Conservation (phyloP, 495 filamentous ascomycete species). For the Entonaema liquescens region DNA sequence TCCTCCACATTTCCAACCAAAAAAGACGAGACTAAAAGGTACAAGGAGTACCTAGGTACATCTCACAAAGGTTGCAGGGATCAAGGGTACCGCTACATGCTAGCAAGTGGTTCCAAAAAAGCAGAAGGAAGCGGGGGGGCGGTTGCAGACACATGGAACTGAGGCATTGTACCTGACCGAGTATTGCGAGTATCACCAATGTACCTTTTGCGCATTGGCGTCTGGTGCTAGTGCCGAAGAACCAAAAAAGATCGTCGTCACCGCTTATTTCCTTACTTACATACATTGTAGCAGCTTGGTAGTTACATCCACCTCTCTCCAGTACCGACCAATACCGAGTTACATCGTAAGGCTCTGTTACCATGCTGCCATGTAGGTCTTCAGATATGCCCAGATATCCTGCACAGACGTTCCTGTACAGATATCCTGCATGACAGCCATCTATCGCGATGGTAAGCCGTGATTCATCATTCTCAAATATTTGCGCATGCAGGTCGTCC, state of each 20-base stretch:
- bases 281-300: background rate
- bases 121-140: slow-evolving; percentile 35
- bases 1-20: slow-evolving; percentile 31
- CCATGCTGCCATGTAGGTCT: too few relatives aligned
- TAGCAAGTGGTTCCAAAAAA: slow-evolving; percentile 38
- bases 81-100: slow-evolving; percentile 10
- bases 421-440: background rate
- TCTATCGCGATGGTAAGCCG: background rate
- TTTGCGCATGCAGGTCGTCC: slow-evolving; percentile 2
- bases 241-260: slow-evolving; percentile 30
- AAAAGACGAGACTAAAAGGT: slow-evolving; percentile 13
- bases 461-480: slow-evolving; percentile 13
- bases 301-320: background rate
- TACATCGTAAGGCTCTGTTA: background rate
- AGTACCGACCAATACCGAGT: background rate
- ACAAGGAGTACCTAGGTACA: background rate
- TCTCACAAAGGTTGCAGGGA: slow-evolving; percentile 22
- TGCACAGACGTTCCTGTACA: too few relatives aligned
- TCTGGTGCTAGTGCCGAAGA: slow-evolving; percentile 5
- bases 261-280: slow-evolving; percentile 27
- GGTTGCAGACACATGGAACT: slow-evolving; percentile 37
- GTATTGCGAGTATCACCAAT: slow-evolving; percentile 16
- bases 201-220: slow-evolving; percentile 26
- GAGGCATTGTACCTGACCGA: slow-evolving; percentile 29
- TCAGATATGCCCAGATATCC: background rate